These are phyloP conservation scores for Punica granatum DNA, from an alignment of 345 rosid genomes.

Conservation along the genomic window DNA sequence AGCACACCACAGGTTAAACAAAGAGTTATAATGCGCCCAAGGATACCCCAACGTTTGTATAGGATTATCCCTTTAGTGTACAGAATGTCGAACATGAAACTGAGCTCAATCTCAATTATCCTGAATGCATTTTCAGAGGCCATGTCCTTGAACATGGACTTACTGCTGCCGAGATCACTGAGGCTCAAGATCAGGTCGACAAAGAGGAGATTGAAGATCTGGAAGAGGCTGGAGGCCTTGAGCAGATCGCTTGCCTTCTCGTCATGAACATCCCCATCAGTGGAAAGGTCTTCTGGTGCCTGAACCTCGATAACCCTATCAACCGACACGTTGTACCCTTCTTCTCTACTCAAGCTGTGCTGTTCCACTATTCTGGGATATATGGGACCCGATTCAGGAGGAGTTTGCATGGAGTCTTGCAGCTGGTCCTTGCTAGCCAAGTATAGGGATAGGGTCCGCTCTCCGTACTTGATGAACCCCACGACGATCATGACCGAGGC, in stretches of 20 bases:
- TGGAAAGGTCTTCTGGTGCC: not conserved
- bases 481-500: conserved; percentile 22
- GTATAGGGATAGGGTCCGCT: too few relatives aligned
- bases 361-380: conserved; percentile 23
- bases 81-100: conserved; percentile 34
- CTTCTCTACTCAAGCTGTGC: not conserved
- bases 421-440: conserved; percentile 34
- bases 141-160: not conserved
- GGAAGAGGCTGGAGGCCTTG: conserved; percentile 18
- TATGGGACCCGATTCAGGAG: conserved; percentile 17
- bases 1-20: conserved; percentile 6
- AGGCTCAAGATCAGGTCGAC: conserved; percentile 29
- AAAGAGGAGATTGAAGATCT: too few relatives aligned
- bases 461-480: conserved; percentile 36
- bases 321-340: not conserved
- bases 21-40: conserved; percentile 19
- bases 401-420: conserved; percentile 17
- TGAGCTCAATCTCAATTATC: conserved; percentile 31
- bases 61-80: conserved; percentile 38
- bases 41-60: conserved; percentile 9
- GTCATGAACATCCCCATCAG: too few relatives aligned
- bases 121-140: conserved; percentile 16
- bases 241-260: not conserved
- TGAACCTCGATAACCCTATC: conserved; percentile 4
- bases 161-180: conserved; percentile 12